Base-by-base conservation (phyloP, 371 early-diverging fungal genomes). In the Rhizopus stolonifer region DNA sequence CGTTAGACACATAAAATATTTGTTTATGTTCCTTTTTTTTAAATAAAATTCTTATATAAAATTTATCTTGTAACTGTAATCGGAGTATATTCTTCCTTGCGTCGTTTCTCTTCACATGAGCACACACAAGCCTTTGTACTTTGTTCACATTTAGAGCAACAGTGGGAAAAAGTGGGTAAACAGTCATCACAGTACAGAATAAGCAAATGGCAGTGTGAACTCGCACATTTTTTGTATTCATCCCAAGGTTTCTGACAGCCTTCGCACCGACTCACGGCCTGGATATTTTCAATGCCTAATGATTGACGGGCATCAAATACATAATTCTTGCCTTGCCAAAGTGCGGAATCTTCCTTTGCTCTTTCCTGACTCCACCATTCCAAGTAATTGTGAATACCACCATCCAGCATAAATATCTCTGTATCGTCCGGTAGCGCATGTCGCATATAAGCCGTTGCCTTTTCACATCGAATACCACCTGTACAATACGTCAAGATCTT, bases 311-410 rank as follows among this genome's bases (percentile, higher is more conserved):
- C 87, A 53, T 89, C 89, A 66, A 89, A 89, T 1, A 89, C 83
- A 57, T 89, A 89, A 53, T 87, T 89, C 29, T 73, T 76, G 14
- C 89, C 89, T 23, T 72, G 65, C 80, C 85, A 87, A 2, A 84
- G 56, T 1, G 62, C 51, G 4, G 53, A 44, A 13, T 56, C 46
- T 7, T 47, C 29, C 15, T 46, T 49, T 25, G 45, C 40, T 13
- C 11, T 49, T 31, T 34, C 31, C 21, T 45, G 66, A 40, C 72
- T 65, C 68, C 77, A 70, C 89, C 89, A 89, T 56, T 87, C 83
- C 13, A 89, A 50, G 43, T 89, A 89, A 44, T 85, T 84, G 50
- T 89, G 87, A 22, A 89, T 87, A 1, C 89, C 89, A 13, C 89
- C 89, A 9, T 89, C 84, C n/a, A 89, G 61, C 86, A 85, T 87